These are phyloP conservation scores for Polytrichum formosum DNA, from an alignment of 225 moss, liverwort and hornwort species.

Conservation along the genomic window DNA sequence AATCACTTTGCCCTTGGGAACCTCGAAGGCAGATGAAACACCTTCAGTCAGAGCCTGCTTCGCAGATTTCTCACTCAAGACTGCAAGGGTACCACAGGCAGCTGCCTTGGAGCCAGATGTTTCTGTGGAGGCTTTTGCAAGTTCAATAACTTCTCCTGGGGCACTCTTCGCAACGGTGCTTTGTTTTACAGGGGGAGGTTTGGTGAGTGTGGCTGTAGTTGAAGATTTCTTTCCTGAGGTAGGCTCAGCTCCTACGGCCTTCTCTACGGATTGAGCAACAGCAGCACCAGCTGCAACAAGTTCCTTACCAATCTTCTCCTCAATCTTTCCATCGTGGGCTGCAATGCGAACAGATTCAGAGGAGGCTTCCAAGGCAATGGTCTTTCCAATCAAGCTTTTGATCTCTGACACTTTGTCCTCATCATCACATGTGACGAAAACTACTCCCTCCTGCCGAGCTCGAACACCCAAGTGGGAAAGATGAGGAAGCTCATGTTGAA, in stretches of 20 bases:
- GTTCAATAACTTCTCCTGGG: conserved; percentile 42
- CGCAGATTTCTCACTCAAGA: conserved; percentile 21
- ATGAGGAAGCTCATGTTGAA: conserved; percentile 85
- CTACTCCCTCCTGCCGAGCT: conserved; percentile 72
- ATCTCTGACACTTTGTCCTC: conserved; percentile 58
- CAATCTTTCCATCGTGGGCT: conserved; percentile 34
- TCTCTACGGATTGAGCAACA: conserved; percentile 22
- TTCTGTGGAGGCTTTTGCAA: conserved; percentile 51
- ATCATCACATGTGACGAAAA: conserved; percentile 80
- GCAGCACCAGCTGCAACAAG: conserved; percentile 34
- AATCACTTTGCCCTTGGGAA: conserved; percentile 45
- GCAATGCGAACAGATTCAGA: conserved; percentile 64
- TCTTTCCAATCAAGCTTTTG: conserved; percentile 49
- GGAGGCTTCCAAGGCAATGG: conserved; percentile 59
- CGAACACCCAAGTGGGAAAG: conserved; percentile 83
- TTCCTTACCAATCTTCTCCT: conserved; percentile 26
- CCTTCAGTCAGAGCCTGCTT: conserved; percentile 31
- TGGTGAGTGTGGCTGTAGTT: conserved; percentile 16
- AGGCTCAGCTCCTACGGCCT: conserved; percentile 4
- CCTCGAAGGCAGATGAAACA: conserved; percentile 28
- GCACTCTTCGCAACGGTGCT: conserved; percentile 35
- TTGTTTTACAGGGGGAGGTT: conserved; percentile 15
- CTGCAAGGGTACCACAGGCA: conserved; percentile 58
- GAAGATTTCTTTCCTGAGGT: conserved; percentile 5
- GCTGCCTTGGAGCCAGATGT: conserved; percentile 73